Evolutionary conservation across 2,329 filamentous ascomycete species (phyloP).

Genomic region (Remersonia thermophila): DNA sequence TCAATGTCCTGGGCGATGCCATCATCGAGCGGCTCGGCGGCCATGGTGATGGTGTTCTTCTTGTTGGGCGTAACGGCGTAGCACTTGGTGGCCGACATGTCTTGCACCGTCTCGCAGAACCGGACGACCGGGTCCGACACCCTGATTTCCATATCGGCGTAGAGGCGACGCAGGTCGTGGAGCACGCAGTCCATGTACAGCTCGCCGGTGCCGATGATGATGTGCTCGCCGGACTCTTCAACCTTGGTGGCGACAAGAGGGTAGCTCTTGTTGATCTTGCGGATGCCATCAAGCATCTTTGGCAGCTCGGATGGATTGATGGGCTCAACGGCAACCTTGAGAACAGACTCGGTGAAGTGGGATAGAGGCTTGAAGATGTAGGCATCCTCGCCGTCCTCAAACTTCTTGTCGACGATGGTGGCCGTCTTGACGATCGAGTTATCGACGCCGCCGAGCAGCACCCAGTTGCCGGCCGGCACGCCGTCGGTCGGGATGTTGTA

Average conservation of each 20-base stretch:
- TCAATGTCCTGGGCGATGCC: constrained; percentile 95
- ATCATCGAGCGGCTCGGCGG: constrained; percentile 88
- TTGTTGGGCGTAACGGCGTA: constrained; percentile 98
- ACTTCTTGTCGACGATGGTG: constrained; percentile 67
- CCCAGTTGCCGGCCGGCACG: constrained; percentile 86
- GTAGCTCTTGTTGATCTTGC: constrained; percentile 97
- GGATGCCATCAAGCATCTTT: constrained; percentile 94
- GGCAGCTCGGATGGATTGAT: constrained; percentile 96
- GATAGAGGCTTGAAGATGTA: constrained; percentile 89
- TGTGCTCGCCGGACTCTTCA: constrained; percentile 93
- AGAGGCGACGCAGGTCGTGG: constrained; percentile 84
- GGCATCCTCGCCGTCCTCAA: constrained; percentile 80
- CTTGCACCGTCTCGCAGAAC: constrained; percentile 95
- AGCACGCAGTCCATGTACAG: constrained; percentile 99
- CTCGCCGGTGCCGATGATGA: constrained; percentile 88
- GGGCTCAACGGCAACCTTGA: constrained; percentile 95
- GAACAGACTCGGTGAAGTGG: constrained; percentile 93
- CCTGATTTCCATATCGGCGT: constrained; percentile 98
- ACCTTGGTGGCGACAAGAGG: constrained; percentile 93
- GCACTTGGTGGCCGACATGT: constrained; percentile 95
- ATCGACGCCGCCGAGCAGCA: constrained; percentile 83
- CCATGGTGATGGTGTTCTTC: constrained; percentile 98
- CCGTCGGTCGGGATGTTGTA: constrained; percentile 90
- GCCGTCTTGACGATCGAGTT: constrained; percentile 98
- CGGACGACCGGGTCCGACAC: constrained; percentile 94